Percentiles rank a stretch among this genome's conserved stretches.
Evolutionary conservation across 139 green algal genomes (phyloP).

Genomic region (Medakamo hakoo): DNA sequence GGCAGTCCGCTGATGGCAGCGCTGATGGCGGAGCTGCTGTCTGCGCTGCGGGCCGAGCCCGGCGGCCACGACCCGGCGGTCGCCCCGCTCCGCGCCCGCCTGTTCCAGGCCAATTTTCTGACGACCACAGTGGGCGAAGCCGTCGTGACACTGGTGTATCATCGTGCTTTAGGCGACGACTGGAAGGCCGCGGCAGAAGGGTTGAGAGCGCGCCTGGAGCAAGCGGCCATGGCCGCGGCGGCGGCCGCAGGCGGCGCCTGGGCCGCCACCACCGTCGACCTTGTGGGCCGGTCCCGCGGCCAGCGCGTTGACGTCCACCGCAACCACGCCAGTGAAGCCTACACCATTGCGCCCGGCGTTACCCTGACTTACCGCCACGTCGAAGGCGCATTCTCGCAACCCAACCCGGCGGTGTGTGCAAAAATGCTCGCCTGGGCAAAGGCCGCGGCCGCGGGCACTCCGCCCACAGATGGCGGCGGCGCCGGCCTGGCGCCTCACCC

Average conservation of each 20-base stretch:
- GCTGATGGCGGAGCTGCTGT: constrained; percentile 55
- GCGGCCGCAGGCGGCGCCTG: neutral
- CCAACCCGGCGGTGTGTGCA: constrained; percentile 64
- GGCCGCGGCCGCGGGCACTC: constrained; percentile 7
- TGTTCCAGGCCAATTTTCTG: constrained; percentile 77
- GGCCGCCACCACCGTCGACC: neutral
- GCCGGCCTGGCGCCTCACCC: too few species aligned
- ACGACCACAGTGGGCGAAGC: constrained; percentile 61
- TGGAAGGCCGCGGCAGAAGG: constrained; percentile 24
- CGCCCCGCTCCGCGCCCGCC: constrained; percentile 24
- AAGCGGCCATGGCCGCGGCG: neutral
- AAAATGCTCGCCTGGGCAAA: constrained; percentile 80
- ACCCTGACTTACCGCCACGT: constrained; percentile 47
- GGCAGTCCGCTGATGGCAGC: constrained; percentile 58
- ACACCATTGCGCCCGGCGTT: constrained; percentile 5
- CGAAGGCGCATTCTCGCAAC: constrained; percentile 77
- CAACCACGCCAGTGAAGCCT: neutral
- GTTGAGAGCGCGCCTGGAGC: constrained; percentile 3
- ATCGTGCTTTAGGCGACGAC: constrained; percentile 51
- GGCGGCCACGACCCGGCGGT: too few species aligned
- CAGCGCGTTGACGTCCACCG: neutral
- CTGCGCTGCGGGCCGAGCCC: constrained; percentile 13
- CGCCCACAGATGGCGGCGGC: too few species aligned
- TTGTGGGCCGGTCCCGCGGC: neutral
- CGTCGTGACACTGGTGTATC: constrained; percentile 79